A percentile compares a stretch with the other conserved stretches of the same genome.
phyloP scores from a whole-genome alignment of 768 basidiomycete genomes.

The Phaffia tasmanica region DNA sequence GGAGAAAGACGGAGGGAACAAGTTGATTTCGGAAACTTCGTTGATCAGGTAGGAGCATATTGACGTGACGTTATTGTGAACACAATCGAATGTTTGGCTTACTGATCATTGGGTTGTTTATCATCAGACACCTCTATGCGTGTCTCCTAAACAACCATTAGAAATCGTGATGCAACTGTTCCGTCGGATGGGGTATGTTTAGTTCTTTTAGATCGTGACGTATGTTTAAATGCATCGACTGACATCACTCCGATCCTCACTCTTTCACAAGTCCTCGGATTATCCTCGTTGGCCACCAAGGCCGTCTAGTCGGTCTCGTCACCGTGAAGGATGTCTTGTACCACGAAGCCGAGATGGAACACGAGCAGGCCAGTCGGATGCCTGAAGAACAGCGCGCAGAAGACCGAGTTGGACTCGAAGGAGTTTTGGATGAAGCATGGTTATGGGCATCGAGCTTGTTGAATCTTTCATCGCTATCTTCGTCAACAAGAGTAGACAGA shows the following conservation, averaged over 20 bases:
- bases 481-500: not conserved
- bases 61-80: not conserved
- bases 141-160: conserved; percentile 78
- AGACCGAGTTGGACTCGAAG: conserved; percentile 30
- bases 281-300: conserved; percentile 85
- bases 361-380: conserved; percentile 27
- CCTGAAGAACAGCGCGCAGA: conserved; percentile 26
- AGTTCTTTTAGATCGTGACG: not conserved
- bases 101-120: not conserved
- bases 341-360: conserved; percentile 50
- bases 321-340: conserved; percentile 93
- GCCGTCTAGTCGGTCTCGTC: conserved; percentile 68
- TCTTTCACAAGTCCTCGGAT: conserved; percentile 62
- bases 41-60: conserved; percentile 63
- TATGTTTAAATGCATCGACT: not conserved
- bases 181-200: conserved; percentile 85
- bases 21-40: conserved; percentile 63
- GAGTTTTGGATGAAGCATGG: conserved; percentile 29
- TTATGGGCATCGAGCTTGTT: conserved; percentile 5
- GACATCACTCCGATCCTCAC: not conserved
- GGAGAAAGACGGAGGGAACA: conserved; percentile 26
- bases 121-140: conserved; percentile 80
- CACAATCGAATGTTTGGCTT: not conserved
- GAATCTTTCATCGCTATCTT: not conserved
- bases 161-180: conserved; percentile 98